phyloP scores from a whole-genome alignment of 805 yeast species.

The Candida ovalis region DNA sequence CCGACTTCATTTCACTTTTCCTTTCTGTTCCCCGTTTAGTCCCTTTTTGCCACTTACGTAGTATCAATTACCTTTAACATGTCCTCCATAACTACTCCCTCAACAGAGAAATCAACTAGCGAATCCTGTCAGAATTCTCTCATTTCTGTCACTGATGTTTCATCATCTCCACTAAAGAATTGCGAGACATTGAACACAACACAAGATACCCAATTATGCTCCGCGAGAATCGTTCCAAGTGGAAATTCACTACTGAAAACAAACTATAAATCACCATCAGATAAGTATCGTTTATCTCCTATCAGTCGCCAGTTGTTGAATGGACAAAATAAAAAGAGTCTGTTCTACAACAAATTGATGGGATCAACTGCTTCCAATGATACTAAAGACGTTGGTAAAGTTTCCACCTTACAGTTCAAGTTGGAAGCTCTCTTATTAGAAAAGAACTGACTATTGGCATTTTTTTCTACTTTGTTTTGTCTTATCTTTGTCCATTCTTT shows the following conservation, averaged over 20 bases:
- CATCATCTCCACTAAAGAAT: background rate
- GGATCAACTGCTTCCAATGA: background rate
- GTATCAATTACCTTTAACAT: too few relatives aligned
- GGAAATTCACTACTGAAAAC: constrained; percentile 2
- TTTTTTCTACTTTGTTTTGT: background rate
- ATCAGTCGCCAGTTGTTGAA: constrained; percentile 14
- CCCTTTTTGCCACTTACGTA: too few relatives aligned
- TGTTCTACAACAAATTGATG: constrained; percentile 9
- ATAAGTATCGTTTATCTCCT: constrained; percentile 14
- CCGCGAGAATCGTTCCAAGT: background rate
- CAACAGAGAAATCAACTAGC: too few relatives aligned
- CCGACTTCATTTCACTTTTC: too few relatives aligned
- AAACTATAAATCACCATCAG: constrained; percentile 16
- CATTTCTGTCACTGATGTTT: too few relatives aligned
- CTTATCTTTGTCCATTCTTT: background rate
- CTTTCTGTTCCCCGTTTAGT: too few relatives aligned
- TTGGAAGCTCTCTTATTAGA: constrained; percentile 15
- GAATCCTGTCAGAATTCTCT: too few relatives aligned
- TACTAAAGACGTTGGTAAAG: background rate
- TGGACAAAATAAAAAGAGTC: constrained; percentile 6
- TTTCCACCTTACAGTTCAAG: constrained; percentile 8
- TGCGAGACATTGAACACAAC: background rate
- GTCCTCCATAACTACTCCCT: too few relatives aligned
- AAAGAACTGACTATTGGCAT: background rate
- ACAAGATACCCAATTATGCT: background rate